Evolutionary conservation across 371 early-diverging fungal species (phyloP), one percentile per base, ranked within the genome.

Genomic region (Lichtheimia corymbifera): DNA sequence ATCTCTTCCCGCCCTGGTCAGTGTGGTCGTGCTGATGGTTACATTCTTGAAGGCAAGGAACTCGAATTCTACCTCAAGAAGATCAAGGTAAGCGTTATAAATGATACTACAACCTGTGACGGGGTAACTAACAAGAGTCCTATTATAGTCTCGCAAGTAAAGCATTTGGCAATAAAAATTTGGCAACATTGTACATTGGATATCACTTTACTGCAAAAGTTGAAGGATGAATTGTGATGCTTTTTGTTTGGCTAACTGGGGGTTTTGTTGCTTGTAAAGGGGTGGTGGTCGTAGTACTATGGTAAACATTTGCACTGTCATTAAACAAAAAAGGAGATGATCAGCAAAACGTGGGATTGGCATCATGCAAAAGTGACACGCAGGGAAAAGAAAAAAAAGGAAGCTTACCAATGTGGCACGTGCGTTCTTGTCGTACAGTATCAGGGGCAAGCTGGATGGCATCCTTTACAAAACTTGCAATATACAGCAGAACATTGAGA

Each of bases 1-100:
- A 83, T 99, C 77, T 78, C 97, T 47, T 97, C 99, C 66, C 96
- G 99, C 76, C 99, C 99, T 30, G 99, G 99, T 69, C 99, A 99
- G 88, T 90, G 91, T 70, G 99, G 99, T 71, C 94, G 95, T 72
- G 88, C 91, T 67, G 99, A 98, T 79, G 99, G 99, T 58, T 96
- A 98, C 89, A 92, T 99, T 70, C 90, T 99, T 53, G 99, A 99
- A 83, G 99, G 99, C 70, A 94, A 96, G 77, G 97, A 98, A 84
- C 93, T 98, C 58, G 91, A 95, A 54, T 98, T 98, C 89, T 98
- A 97, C 88, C 70, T 91, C 74, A 85, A 89, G 69, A 94, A 93
- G 88, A 86, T 97, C 77, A 95, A 93, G 88, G 77, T 77, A 47
- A 28, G 68, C 61, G 43, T 28, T 22, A 20, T 14, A 12, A 22